Evolutionary conservation across 495 filamentous ascomycete species (phyloP), one percentile per base, ranked within the genome.

Genomic region (Pseudoneurospora amorphoporcata): DNA sequence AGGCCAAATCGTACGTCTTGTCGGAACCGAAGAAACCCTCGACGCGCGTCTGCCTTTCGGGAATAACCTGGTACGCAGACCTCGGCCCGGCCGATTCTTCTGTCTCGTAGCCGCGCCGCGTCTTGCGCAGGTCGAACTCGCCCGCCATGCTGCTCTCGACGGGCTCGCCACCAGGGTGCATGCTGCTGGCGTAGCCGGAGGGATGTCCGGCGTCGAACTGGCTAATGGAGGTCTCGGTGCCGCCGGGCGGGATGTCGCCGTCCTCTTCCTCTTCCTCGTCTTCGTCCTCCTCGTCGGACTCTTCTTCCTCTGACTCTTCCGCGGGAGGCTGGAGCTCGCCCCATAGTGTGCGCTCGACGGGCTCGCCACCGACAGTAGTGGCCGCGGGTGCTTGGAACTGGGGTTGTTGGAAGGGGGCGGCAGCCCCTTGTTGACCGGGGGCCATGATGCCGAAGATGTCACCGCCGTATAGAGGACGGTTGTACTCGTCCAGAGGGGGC

Each of bases 21-120:
- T 99, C 95, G 72, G 94, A 92, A 45, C 95, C 95, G 78, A 99
- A 98, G 86, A 98, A 98, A 53, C 95, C 95, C 73, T 95, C 91
- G 17, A 92, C 88, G 68, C 90, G 88, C 23, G 92, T 88, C 78
- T 92, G 88, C 73, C 91, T 91, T 83, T 99, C 95, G 3, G 94
- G 94, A 16, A 99, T 86, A 68, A 99, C 92, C 69, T 94, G 94
- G 79, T 95, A 96, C 10, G 95, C 92, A 47, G 88, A 89, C 41
- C 91, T 88, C 7, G 91, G 92, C n/a, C 43, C 69, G 10, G 58
- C 69, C 23, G 88, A 88, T 75, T 97, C 94, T 78, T 98, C 94
- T 6, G 94, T 97, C 76, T 97, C 93, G 38, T 88, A 95, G 35
- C 95, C 95, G 45, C 92, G 86, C 47, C 91, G 89, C 73, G 92